phyloP scores from a whole-genome alignment of 2,329 filamentous ascomycete species.

The Gaeumannomyces sp. region DNA sequence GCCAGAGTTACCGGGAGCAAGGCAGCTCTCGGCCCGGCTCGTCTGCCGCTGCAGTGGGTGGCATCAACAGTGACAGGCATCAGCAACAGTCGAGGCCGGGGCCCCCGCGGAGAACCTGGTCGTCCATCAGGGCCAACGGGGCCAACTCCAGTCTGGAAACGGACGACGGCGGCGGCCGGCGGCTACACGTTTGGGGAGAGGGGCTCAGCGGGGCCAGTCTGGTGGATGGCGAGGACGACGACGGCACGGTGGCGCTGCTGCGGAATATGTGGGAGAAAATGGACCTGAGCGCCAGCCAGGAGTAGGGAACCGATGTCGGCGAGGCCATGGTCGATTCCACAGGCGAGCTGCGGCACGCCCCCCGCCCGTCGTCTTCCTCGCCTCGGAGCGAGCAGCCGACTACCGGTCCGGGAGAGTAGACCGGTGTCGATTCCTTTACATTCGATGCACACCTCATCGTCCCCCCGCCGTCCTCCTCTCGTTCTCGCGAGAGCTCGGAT shows the following conservation, averaged over 20 bases:
- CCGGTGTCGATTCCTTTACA: no score
- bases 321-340: constrained; percentile 5
- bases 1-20: constrained; percentile 32
- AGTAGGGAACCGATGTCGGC: constrained; percentile 25
- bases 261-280: constrained; percentile 57
- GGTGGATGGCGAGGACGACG: constrained; percentile 39
- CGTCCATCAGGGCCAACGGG: constrained; percentile 14
- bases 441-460: no score
- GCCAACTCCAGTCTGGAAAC: constrained; percentile 38
- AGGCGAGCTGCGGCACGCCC: not conserved
- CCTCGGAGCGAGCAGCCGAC: not conserved
- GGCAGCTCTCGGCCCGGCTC: constrained; percentile 12
- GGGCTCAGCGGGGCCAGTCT: constrained; percentile 44
- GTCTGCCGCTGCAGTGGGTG: constrained; percentile 6
- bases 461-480: no score
- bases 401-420: not conserved
- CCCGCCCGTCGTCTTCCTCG: not conserved
- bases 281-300: constrained; percentile 51
- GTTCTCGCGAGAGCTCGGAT: not conserved
- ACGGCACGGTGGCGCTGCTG: constrained; percentile 44
- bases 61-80: constrained; percentile 7
- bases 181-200: constrained; percentile 28
- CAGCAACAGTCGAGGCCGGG: constrained; percentile 10
- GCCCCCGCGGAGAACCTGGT: constrained; percentile 13
- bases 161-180: constrained; percentile 30